A percentile compares a stretch with the other conserved stretches of the same genome.
Conservation (phyloP, 202 grass and related monocot species). For the Cymbopogon flexuosus region DNA sequence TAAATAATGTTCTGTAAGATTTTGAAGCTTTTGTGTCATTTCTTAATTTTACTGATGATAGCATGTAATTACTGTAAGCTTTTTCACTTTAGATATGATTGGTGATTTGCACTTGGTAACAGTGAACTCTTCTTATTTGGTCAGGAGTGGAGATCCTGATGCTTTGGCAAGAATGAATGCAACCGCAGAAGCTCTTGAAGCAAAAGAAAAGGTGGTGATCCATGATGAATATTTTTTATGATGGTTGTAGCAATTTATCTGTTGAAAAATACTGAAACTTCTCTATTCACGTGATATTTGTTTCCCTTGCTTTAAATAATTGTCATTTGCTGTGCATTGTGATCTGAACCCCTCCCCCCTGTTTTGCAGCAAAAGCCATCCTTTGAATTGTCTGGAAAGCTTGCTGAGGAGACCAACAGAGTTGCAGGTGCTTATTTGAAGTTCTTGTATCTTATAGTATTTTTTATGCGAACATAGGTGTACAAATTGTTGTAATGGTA, state of each 20-base stretch:
- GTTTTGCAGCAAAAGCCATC: conserved; percentile 85
- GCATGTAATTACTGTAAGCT: not conserved
- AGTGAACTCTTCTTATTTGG: conserved; percentile 17
- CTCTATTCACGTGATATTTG: conserved; percentile 2
- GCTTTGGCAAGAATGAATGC: conserved; percentile 60
- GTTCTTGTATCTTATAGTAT: not conserved
- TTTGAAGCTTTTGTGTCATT: not conserved
- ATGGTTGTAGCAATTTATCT: conserved; percentile 19
- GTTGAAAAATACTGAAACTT: not conserved
- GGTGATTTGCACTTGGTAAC: not conserved
- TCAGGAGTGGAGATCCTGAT: conserved; percentile 55
- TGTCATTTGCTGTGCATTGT: not conserved
- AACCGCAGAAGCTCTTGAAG: conserved; percentile 62
- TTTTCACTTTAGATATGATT: not conserved
- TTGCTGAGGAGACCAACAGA: conserved; percentile 90
- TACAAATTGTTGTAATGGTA: not conserved
- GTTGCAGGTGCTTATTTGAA: conserved; percentile 57
- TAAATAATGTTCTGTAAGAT: not conserved
- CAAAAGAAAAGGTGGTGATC: conserved; percentile 71
- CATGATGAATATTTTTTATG: conserved; percentile 31
- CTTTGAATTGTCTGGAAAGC: conserved; percentile 92
- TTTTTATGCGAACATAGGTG: not conserved
- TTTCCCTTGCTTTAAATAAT: not conserved
- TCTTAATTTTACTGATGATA: conserved; percentile 3
- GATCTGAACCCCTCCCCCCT: not conserved